These are phyloP conservation scores for Arxiozyma bovina DNA, from an alignment of 1,139 yeast species.

Conservation along the genomic window DNA sequence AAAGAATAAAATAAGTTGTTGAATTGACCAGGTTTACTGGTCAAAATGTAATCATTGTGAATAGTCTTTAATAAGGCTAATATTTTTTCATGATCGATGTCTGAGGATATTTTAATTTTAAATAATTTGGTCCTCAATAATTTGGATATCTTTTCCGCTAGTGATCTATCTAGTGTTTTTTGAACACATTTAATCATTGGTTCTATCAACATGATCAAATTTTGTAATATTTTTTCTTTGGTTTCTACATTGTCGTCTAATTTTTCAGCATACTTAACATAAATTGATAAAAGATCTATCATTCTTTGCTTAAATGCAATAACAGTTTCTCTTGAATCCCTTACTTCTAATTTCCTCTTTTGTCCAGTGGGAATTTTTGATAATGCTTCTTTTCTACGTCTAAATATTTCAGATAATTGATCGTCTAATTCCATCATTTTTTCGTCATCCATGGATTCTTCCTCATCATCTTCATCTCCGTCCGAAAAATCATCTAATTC, in stretches of 20 bases:
- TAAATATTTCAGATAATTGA: constrained; percentile 74
- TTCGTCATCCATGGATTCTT: constrained; percentile 81
- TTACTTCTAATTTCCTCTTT: constrained; percentile 59
- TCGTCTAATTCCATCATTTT: constrained; percentile 94
- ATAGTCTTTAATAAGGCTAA: constrained; percentile 15
- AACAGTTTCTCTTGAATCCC: constrained; percentile 72
- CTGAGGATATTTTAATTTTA: constrained; percentile 35
- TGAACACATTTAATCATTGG: constrained; percentile 57
- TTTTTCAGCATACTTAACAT: constrained; percentile 34
- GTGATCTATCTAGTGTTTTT: constrained; percentile 55
- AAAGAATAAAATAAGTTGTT: constrained; percentile 19
- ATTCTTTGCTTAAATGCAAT: constrained; percentile 70
- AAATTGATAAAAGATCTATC: constrained; percentile 65
- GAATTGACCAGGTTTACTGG: constrained; percentile 28
- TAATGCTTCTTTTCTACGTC: constrained; percentile 63
- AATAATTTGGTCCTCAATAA: constrained; percentile 57
- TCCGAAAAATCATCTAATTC: constrained; percentile 43
- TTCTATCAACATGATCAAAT: constrained; percentile 39
- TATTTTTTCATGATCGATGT: constrained; percentile 14
- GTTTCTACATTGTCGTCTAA: constrained; percentile 5
- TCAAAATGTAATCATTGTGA: constrained; percentile 27
- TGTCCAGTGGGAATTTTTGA: constrained; percentile 48
- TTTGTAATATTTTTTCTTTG: constrained; percentile 5
- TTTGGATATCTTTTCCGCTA: constrained; percentile 71
- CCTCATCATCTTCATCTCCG: constrained; percentile 52